phyloP scores from a whole-genome alignment of 768 basidiomycete species.

The Chlorophyllum brunneum region DNA sequence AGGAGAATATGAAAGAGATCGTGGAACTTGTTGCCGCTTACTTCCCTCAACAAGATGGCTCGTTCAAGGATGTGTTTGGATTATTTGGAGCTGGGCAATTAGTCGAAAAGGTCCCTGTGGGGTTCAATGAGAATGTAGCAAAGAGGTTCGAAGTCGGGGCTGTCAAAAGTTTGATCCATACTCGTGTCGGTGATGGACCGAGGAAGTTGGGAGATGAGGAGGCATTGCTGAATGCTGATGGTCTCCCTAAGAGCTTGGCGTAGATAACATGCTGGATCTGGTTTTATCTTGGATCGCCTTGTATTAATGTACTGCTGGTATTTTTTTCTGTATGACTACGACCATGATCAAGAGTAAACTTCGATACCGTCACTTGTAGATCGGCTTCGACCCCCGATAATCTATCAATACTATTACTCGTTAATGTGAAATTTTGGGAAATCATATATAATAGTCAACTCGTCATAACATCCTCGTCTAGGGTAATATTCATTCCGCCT shows the following conservation, averaged over 20 bases:
- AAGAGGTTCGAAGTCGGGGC: constrained; percentile 70
- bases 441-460: no score
- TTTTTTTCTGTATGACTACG: no score
- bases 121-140: constrained; percentile 78
- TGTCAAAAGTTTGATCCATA: constrained; percentile 90
- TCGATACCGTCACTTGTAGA: no score
- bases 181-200: constrained; percentile 89
- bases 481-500: background rate
- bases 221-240: constrained; percentile 61
- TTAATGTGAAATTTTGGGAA: no score
- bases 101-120: constrained; percentile 51
- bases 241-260: constrained; percentile 60
- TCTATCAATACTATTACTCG: no score
- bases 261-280: constrained; percentile 17
- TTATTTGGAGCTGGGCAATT: constrained; percentile 45
- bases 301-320: no score
- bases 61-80: constrained; percentile 74
- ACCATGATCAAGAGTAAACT: no score
- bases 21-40: constrained; percentile 71
- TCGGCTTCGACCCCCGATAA: no score
- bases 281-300: no score
- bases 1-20: constrained; percentile 75
- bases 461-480: no score
- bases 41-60: constrained; percentile 75
- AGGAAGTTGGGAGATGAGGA: constrained; percentile 60